These are phyloP conservation scores for Yamadazyma akitaensis DNA, from an alignment of 805 yeast species.

Conservation along the genomic window DNA sequence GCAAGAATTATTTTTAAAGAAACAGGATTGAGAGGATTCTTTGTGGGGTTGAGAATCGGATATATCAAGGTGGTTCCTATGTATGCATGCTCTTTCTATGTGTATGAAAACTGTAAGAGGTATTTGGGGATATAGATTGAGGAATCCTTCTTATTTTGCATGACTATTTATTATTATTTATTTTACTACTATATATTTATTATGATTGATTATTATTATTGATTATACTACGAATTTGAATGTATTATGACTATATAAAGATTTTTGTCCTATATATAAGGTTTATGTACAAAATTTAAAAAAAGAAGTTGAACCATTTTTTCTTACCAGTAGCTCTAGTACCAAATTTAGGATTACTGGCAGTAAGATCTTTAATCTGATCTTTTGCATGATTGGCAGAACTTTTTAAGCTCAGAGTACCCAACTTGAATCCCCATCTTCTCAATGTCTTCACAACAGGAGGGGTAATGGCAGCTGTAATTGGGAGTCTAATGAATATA, in stretches of 20 bases:
- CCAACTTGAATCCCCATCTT: conserved; percentile 78
- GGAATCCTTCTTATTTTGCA: neutral
- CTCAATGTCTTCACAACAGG: conserved; percentile 61
- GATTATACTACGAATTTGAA: conserved; percentile 1
- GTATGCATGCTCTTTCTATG: conserved; percentile 95
- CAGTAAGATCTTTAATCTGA: conserved; percentile 39
- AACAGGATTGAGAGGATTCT: conserved; percentile 82
- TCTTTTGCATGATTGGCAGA: conserved; percentile 32
- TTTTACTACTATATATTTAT: neutral
- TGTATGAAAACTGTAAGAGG: conserved; percentile 82
- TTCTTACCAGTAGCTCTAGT: conserved; percentile 47
- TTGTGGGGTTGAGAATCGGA: conserved; percentile 93
- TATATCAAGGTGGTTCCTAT: conserved; percentile 93
- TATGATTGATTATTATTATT: conserved; percentile 3
- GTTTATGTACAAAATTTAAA: conserved; percentile 24
- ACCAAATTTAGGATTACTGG: conserved; percentile 49
- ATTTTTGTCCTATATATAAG: neutral
- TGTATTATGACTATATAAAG: neutral
- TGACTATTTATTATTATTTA: conserved; percentile 3
- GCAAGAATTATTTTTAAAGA: conserved; percentile 62
- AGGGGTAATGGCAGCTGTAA: conserved; percentile 92
- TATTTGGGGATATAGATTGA: conserved; percentile 51
- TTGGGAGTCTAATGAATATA: conserved; percentile 78
- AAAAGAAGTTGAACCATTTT: conserved; percentile 61
- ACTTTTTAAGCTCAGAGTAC: conserved; percentile 45